Percentiles rank a stretch among this genome's conserved stretches.
Evolutionary conservation across 176 grass and related monocot species (phyloP).

Genomic region (Canna indica): DNA sequence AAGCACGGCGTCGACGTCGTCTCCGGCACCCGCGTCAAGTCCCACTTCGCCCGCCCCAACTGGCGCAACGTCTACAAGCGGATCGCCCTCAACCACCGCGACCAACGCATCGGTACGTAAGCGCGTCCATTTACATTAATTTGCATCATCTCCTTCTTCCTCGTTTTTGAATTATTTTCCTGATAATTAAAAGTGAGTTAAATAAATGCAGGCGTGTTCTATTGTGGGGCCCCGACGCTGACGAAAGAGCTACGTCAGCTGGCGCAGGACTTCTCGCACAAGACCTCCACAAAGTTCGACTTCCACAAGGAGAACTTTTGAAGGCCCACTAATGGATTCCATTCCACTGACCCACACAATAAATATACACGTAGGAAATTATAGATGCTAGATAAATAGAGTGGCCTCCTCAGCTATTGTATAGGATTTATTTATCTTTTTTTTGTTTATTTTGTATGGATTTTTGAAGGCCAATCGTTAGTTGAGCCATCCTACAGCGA

Average conservation of each 20-base stretch:
- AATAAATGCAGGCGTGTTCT: constrained; percentile 18
- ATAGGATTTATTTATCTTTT: too few species aligned
- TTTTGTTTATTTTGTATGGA: too few species aligned
- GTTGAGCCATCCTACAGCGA: too few species aligned
- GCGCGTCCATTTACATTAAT: too few species aligned
- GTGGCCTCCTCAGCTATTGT: too few species aligned
- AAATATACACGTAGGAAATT: neutral
- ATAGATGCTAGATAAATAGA: neutral
- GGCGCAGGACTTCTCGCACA: constrained; percentile 17
- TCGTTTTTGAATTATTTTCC: too few species aligned
- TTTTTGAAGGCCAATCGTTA: too few species aligned
- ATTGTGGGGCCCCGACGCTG: constrained; percentile 1
- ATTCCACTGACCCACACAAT: too few species aligned
- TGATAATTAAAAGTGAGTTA: too few species aligned
- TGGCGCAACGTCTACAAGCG: constrained; percentile 91
- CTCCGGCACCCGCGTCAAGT: constrained; percentile 78
- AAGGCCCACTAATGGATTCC: too few species aligned
- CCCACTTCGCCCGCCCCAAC: constrained; percentile 81
- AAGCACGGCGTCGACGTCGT: constrained; percentile 84
- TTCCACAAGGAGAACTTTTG: constrained; percentile 15
- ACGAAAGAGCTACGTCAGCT: neutral
- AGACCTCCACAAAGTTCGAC: constrained; percentile 10
- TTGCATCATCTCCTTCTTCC: neutral
- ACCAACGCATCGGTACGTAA: constrained; percentile 53
- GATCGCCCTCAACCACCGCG: constrained; percentile 57